phyloP scores from a whole-genome alignment of 768 basidiomycete species.

The Paxillus rubicundulus region DNA sequence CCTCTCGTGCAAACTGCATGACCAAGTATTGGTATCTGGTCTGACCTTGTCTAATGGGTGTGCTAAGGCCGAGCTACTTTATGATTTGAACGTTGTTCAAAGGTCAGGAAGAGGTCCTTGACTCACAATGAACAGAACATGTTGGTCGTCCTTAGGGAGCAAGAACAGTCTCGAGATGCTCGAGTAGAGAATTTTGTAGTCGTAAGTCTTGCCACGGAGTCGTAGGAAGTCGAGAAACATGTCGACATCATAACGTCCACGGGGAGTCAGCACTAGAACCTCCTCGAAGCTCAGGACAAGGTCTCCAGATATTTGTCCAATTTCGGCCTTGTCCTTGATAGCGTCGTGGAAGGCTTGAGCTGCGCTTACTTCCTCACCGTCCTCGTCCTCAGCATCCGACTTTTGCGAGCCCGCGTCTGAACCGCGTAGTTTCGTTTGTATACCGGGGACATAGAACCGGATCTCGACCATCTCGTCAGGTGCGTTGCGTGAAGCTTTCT shows the following conservation, averaged over 20 bases:
- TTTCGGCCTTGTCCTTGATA: constrained; percentile 94
- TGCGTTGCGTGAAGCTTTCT: constrained; percentile 40
- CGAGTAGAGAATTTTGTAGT: constrained; percentile 93
- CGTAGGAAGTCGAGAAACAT: constrained; percentile 95
- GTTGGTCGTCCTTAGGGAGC: constrained; percentile 94
- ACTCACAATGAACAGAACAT: constrained; percentile 90
- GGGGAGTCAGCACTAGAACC: constrained; percentile 89
- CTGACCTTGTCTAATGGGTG: constrained; percentile 96
- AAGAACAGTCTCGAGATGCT: constrained; percentile 88
- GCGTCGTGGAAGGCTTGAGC: constrained; percentile 96
- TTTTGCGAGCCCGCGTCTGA: constrained; percentile 76
- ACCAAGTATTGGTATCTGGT: constrained; percentile 97
- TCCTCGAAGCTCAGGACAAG: constrained; percentile 94
- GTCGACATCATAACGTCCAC: constrained; percentile 96
- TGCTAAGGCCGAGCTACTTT: constrained; percentile 78
- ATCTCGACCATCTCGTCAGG: constrained; percentile 94
- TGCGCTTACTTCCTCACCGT: constrained; percentile 80
- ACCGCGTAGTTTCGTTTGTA: constrained; percentile 54
- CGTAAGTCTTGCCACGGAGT: constrained; percentile 97
- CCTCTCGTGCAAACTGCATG: constrained; percentile 96
- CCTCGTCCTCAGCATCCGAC: constrained; percentile 64
- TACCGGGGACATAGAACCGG: constrained; percentile 92
- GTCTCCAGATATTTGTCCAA: constrained; percentile 88
- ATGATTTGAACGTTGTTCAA: constrained; percentile 6
- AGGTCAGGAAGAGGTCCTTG: neutral